Percentiles rank a stretch among this genome's conserved stretches.
Conservation (phyloP, 257 asterid species). For the Solanum pimpinellifolium region DNA sequence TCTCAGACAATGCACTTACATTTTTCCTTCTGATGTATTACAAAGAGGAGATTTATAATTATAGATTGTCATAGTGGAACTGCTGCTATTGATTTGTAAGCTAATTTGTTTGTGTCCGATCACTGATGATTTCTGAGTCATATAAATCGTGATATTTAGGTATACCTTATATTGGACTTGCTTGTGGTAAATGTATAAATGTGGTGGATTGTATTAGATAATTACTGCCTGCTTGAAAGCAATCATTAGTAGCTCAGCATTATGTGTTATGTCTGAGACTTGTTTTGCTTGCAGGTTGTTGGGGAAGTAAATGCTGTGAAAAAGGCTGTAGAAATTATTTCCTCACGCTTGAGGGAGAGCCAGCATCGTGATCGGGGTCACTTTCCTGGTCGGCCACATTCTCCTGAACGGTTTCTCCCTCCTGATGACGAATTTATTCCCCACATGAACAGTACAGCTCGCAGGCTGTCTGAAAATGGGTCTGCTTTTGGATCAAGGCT, state of each 20-base stretch:
- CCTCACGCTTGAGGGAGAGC: conserved; percentile 85
- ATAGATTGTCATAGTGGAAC: not conserved
- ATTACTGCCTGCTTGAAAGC: not conserved
- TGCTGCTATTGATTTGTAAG: not conserved
- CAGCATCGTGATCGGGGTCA: conserved; percentile 83
- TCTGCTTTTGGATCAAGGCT: conserved; percentile 47
- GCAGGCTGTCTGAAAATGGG: conserved; percentile 49
- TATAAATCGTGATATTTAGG: not conserved
- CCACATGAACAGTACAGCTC: conserved; percentile 21
- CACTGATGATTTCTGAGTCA: not conserved
- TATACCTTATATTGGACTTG: not conserved
- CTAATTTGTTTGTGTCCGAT: not conserved
- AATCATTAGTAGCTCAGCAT: not conserved
- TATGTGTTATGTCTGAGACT: not conserved
- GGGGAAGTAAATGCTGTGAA: conserved; percentile 76
- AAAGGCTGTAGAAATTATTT: conserved; percentile 54
- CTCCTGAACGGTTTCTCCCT: conserved; percentile 55
- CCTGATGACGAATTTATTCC: conserved; percentile 44
- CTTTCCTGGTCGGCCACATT: conserved; percentile 40
- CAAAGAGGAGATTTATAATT: not conserved
- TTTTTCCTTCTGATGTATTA: not conserved
- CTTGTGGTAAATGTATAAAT: not conserved
- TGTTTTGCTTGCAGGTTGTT: conserved; percentile 45
- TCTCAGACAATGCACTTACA: not conserved
- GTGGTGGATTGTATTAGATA: not conserved